Evolutionary conservation across 345 rosid genomes (phyloP).

Genomic region (Kernera saxatilis): DNA sequence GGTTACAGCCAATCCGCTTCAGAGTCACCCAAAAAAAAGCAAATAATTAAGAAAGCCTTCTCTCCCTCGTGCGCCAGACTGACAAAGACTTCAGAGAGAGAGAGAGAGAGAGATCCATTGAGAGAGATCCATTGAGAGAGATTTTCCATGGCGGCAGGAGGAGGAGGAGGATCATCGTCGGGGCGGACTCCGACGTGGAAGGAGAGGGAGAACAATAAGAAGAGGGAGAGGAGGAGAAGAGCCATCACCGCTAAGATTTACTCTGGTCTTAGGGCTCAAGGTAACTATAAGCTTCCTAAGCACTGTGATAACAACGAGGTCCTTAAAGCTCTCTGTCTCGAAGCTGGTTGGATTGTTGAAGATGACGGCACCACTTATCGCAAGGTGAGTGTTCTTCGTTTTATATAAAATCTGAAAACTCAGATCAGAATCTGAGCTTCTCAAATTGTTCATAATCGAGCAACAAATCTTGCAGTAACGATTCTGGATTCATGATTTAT

Average conservation of each 20-base stretch:
- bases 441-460: too few species aligned
- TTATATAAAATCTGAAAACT: too few species aligned
- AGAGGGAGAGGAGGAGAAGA: conserved; percentile 87
- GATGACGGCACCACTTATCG: conserved; percentile 94
- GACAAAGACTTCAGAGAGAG: conserved; percentile 7
- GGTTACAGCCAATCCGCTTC: conserved; percentile 21
- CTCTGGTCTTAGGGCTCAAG: conserved; percentile 84
- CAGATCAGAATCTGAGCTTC: conserved; percentile 4
- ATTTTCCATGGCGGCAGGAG: conserved; percentile 46
- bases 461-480: too few species aligned
- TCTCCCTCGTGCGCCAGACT: conserved; percentile 30
- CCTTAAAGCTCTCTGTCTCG: conserved; percentile 78
- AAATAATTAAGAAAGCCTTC: neutral
- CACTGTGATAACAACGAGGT: conserved; percentile 98
- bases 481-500: too few species aligned
- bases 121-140: conserved; percentile 42
- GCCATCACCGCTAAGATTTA: conserved; percentile 92
- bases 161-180: conserved; percentile 27
- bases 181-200: conserved; percentile 92
- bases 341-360: conserved; percentile 94
- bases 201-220: conserved; percentile 92
- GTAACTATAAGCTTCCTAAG: conserved; percentile 81
- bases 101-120: conserved; percentile 12
- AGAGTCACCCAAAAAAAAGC: conserved; percentile 2
- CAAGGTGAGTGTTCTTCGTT: too few species aligned